Base-by-base conservation (phyloP, 352 stramenopile genomes). In the Bremia lactucae region DNA sequence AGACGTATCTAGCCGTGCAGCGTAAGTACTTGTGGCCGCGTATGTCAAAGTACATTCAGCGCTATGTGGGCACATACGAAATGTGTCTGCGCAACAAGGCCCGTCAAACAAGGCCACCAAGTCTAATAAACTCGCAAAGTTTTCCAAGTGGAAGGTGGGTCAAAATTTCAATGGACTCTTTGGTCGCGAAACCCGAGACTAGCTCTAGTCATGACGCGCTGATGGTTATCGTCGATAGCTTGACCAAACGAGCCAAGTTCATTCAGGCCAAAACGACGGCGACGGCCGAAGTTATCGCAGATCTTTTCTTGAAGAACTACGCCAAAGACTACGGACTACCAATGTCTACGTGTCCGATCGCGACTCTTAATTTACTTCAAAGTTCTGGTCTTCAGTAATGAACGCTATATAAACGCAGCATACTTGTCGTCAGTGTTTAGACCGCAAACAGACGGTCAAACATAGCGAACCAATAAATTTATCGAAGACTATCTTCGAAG, bases 11-110 rank as follows among this genome's bases (percentile, higher is more conserved):
- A 2, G 23, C 24, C 13, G 37, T 47, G 16, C 38, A 18, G 3
- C 14, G 18, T 9, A 40, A 45, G 21, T 44, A 42, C 14, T 46
- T 46, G 15, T 59, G 43, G 36, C 50, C 31, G 0, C 29, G 14
- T 8, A 45, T 48, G 38, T 23, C 16, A 14, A 58, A 48, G 43
- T 54, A 54, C 6, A 54, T 54, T 10, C 31, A 59, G 31, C 43
- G 42, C 22, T 59, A 49, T 38, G 38, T 44, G 11, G 49, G 40
- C 24, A 55, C 24, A 4, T 49, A n/a, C 35, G 31, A 49, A 22
- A 39, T 44, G 38, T 49, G 33, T 31, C 38, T 45, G 21, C 31
- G 46, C 23, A 45, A 55, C 18, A 49, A 48, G 19, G 33, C 31
- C 2, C 37, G 43, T 25, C 31, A 59, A 42, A 46, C 14, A 0